phyloP scores from a whole-genome alignment of 2,329 filamentous ascomycete genomes.

The Verticillium isaacii region DNA sequence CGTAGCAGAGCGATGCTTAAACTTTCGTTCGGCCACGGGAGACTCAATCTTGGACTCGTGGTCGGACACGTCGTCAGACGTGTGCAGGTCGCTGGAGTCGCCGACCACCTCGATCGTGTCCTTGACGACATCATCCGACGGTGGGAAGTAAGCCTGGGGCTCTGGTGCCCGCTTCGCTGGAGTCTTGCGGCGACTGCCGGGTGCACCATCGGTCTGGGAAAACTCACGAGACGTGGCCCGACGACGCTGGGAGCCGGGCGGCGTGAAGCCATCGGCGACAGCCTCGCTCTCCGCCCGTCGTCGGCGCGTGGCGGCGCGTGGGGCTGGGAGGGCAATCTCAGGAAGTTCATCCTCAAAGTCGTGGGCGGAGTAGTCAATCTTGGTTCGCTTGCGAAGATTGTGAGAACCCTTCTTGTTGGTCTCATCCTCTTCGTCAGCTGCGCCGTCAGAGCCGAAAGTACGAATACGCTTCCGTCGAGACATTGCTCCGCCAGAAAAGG shows the following conservation, averaged over 20 bases:
- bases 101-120: slow-evolving; percentile 55
- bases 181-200: slow-evolving; percentile 29
- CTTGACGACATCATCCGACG: slow-evolving; percentile 39
- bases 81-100: slow-evolving; percentile 21
- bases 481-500: slow-evolving; percentile 4
- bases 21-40: neutral
- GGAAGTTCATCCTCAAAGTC: slow-evolving; percentile 43
- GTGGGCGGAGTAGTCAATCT: slow-evolving; percentile 53
- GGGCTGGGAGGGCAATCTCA: slow-evolving; percentile 16
- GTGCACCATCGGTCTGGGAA: slow-evolving; percentile 2
- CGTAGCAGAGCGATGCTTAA: neutral
- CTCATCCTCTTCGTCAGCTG: slow-evolving; percentile 38
- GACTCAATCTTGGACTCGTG: slow-evolving; percentile 3
- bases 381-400: slow-evolving; percentile 50
- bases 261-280: slow-evolving; percentile 9
- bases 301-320: slow-evolving; percentile 20
- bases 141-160: slow-evolving; percentile 8
- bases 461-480: slow-evolving; percentile 10
- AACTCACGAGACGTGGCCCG: slow-evolving; percentile 13
- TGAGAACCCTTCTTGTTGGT: slow-evolving; percentile 54
- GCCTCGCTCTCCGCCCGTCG: slow-evolving; percentile 21
- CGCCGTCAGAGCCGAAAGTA: slow-evolving; percentile 6
- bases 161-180: slow-evolving; percentile 32
- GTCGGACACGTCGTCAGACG: slow-evolving; percentile 21
- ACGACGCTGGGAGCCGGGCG: slow-evolving; percentile 6